A percentile compares a stretch with the other conserved stretches of the same genome.
phyloP scores from a whole-genome alignment of 1,139 yeast species.

The Sugiyamaella castrensis region DNA sequence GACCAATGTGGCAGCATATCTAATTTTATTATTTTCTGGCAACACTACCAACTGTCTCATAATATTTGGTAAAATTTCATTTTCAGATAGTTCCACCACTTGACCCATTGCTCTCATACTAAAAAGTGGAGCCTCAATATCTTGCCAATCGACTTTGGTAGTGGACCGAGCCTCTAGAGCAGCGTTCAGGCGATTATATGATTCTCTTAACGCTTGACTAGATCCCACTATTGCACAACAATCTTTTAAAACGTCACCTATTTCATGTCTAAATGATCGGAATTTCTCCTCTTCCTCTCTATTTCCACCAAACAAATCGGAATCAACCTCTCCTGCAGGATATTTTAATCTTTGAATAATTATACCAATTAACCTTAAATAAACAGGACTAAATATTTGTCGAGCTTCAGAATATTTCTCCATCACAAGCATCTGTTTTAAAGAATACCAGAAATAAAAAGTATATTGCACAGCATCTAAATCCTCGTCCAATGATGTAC shows the following conservation, averaged over 20 bases:
- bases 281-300: conserved; percentile 89
- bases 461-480: conserved; percentile 87
- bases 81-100: conserved; percentile 70
- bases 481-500: conserved; percentile 66
- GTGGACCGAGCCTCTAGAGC: conserved; percentile 34
- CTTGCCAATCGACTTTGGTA: conserved; percentile 67
- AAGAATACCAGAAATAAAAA: conserved; percentile 85
- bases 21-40: conserved; percentile 82
- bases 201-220: conserved; percentile 58
- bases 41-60: conserved; percentile 66
- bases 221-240: conserved; percentile 91
- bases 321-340: conserved; percentile 49
- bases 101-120: conserved; percentile 93
- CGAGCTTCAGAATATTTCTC: conserved; percentile 62
- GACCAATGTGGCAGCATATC: conserved; percentile 90
- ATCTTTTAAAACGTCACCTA: conserved; percentile 95
- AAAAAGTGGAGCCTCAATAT: conserved; percentile 85
- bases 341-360: conserved; percentile 73
- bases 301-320: conserved; percentile 53
- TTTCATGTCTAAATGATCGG: conserved; percentile 88
- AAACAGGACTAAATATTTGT: conserved; percentile 56
- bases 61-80: conserved; percentile 69
- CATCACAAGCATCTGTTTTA: conserved; percentile 67
- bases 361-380: conserved; percentile 59
- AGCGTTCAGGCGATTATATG: conserved; percentile 52